Evolutionary conservation across 2,329 filamentous ascomycete species (phyloP).

Genomic region (Cytospora paraplurivora): DNA sequence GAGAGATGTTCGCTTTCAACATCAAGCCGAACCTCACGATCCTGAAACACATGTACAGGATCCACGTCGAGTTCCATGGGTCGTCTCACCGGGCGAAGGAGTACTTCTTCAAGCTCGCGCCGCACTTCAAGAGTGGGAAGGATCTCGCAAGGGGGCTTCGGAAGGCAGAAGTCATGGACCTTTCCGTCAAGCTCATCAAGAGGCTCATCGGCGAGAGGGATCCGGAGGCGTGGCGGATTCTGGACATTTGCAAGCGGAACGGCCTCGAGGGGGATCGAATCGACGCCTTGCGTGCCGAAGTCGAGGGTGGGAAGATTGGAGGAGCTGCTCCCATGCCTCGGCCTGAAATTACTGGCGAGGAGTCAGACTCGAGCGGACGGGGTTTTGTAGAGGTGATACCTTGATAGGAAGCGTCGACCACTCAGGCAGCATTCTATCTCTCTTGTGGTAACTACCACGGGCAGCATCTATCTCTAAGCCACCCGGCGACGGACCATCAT

Average conservation of each 20-base stretch:
- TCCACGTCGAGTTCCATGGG: constrained; percentile 26
- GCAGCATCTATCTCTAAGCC: no score
- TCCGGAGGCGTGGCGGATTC: constrained; percentile 27
- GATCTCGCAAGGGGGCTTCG: constrained; percentile 9
- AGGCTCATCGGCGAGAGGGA: constrained; percentile 27
- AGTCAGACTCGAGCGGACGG: not conserved
- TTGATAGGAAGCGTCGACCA: not conserved
- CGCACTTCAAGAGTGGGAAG: constrained; percentile 4
- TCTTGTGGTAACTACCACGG: not conserved
- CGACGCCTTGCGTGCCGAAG: constrained; percentile 21
- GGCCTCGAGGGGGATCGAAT: constrained; percentile 24
- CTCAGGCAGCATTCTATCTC: not conserved
- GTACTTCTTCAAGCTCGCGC: constrained; percentile 24
- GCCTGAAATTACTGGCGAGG: not conserved
- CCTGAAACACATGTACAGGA: constrained; percentile 24
- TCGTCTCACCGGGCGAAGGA: constrained; percentile 21
- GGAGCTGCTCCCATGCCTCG: not conserved
- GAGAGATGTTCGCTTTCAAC: constrained; percentile 28
- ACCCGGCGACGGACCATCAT: no score
- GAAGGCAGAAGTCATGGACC: constrained; percentile 22
- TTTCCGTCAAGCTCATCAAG: constrained; percentile 27
- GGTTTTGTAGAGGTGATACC: not conserved
- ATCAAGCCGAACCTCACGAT: constrained; percentile 20
- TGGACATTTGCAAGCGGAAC: constrained; percentile 22
- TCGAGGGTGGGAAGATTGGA: constrained; percentile 21